A percentile compares a stretch with the other conserved stretches of the same genome.
Conservation (phyloP, 2,329 filamentous ascomycete genomes). For the Fusarium sp. region DNA sequence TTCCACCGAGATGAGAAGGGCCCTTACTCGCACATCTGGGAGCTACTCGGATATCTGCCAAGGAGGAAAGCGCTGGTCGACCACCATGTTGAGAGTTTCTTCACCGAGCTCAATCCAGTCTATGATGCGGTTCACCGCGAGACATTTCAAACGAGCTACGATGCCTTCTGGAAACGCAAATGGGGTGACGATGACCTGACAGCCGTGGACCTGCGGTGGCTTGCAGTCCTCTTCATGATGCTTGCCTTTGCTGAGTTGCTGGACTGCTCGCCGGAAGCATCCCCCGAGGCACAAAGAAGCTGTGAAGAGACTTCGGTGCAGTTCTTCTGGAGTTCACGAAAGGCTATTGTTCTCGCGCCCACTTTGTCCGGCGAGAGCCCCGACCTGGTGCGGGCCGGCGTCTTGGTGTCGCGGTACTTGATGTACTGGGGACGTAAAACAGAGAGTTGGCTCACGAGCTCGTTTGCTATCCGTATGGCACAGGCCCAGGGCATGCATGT, state of each 20-base stretch:
- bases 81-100: not conserved
- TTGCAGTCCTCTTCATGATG: slow-evolving; percentile 6
- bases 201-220: not conserved
- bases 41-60: not conserved
- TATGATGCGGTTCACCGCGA: not conserved
- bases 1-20: not conserved
- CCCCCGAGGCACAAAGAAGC: not conserved
- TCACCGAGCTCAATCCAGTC: not conserved
- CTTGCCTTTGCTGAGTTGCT: slow-evolving; percentile 2
- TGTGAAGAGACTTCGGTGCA: not conserved
- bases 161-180: slow-evolving; percentile 1
- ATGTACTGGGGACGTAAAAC: slow-evolving; percentile 4
- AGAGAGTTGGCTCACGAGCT: not conserved
- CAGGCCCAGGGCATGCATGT: not conserved
- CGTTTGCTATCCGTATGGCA: slow-evolving; percentile 1
- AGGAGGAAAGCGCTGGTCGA: not conserved
- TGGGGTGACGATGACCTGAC: slow-evolving; percentile 1
- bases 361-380: not conserved
- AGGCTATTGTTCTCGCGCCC: not conserved
- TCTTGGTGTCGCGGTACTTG: slow-evolving; percentile 1
- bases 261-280: not conserved
- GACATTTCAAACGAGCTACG: not conserved
- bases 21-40: slow-evolving; percentile 2
- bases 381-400: not conserved
- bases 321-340: slow-evolving; percentile 3